These are phyloP conservation scores for Schoenoplectus triqueter DNA, from an alignment of 202 grass and related monocot genomes.

Conservation along the genomic window DNA sequence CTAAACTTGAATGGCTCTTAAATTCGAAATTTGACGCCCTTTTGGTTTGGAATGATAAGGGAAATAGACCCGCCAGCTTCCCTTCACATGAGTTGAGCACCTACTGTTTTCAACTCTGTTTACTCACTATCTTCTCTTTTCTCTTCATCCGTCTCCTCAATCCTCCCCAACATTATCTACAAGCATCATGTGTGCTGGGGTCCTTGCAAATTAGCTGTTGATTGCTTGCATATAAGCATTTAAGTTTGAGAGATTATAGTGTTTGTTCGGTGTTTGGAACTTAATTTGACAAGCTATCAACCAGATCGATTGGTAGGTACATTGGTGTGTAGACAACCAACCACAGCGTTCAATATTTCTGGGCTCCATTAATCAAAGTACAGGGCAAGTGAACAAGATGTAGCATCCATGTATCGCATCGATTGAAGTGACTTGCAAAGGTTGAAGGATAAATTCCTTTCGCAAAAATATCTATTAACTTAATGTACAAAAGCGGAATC, in stretches of 20 bases:
- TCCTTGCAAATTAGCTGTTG: constrained; percentile 9
- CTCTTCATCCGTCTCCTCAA: background rate
- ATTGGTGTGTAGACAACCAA: constrained; percentile 25
- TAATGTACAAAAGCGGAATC: background rate
- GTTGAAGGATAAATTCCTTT: background rate
- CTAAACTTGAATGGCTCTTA: background rate
- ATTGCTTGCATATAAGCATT: background rate
- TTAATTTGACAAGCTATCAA: constrained; percentile 16
- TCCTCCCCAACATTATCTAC: constrained; percentile 8
- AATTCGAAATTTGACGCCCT: background rate
- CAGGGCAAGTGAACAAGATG: background rate
- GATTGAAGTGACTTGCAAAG: constrained; percentile 15
- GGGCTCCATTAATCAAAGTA: background rate
- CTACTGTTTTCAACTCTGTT: constrained; percentile 3
- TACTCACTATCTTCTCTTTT: background rate
- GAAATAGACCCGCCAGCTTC: constrained; percentile 25
- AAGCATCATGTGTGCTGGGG: constrained; percentile 20
- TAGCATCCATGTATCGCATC: background rate
- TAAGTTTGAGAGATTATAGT: constrained; percentile 9
- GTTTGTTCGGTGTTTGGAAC: background rate
- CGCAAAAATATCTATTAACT: background rate
- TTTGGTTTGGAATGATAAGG: background rate
- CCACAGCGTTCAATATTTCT: background rate
- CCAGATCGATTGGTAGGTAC: constrained; percentile 4
- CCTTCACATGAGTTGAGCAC: constrained; percentile 25